A percentile compares a stretch with the other conserved stretches of the same genome.
phyloP scores from a whole-genome alignment of 2,329 filamentous ascomycete genomes.

The Diaporthe helianthi region DNA sequence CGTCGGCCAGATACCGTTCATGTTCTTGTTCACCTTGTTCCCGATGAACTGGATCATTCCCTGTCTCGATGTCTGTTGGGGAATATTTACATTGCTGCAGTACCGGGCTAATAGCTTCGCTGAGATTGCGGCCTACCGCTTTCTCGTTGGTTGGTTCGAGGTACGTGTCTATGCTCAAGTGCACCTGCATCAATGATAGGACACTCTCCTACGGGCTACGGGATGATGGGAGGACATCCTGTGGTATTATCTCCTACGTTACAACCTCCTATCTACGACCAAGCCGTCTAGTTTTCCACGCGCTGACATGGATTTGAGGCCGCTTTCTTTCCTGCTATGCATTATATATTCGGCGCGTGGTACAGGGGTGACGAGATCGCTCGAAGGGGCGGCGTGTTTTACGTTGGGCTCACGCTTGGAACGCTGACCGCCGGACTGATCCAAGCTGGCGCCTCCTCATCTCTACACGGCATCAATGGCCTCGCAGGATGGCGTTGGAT shows the following conservation, averaged over 20 bases:
- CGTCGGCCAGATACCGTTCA: constrained; percentile 58
- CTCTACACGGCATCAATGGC: constrained; percentile 52
- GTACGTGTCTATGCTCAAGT: neutral
- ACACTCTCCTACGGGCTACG: no score
- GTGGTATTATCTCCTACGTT: no score
- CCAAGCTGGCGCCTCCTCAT: constrained; percentile 49
- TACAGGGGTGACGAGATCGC: constrained; percentile 56
- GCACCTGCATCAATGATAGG: no score
- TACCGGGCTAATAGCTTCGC: constrained; percentile 56
- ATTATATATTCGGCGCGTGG: constrained; percentile 52
- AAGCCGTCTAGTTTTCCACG: neutral
- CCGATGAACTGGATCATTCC: constrained; percentile 60
- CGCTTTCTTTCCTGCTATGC: constrained; percentile 50
- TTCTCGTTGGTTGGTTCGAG: constrained; percentile 62
- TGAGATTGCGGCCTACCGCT: constrained; percentile 60
- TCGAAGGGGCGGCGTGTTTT: constrained; percentile 59
- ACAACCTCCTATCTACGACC: no score
- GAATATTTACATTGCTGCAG: constrained; percentile 62
- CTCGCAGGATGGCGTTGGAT: constrained; percentile 49
- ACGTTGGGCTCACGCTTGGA: constrained; percentile 57
- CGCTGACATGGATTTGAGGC: constrained; percentile 35
- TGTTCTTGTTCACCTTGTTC: constrained; percentile 55
- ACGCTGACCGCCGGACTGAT: constrained; percentile 60
- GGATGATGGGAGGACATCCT: no score
- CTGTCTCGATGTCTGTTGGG: constrained; percentile 60